Evolutionary conservation across 352 stramenopile species (phyloP).

Genomic region (Phytophthora ohioensis): DNA sequence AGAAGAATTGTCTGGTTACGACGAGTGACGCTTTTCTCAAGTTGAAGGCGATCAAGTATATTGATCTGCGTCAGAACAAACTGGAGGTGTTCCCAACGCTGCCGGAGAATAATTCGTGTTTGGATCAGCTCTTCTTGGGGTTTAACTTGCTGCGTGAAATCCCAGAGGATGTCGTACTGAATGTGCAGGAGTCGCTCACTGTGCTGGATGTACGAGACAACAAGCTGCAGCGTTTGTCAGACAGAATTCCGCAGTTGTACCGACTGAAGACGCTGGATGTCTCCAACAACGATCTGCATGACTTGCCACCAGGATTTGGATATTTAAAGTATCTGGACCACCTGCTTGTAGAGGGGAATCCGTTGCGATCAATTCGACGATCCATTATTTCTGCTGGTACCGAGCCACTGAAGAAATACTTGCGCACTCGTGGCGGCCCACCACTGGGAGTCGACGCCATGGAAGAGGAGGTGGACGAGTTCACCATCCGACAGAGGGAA

Average conservation of each 20-base stretch:
- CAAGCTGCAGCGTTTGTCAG: slow-evolving; percentile 66
- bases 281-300: slow-evolving; percentile 85
- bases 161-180: slow-evolving; percentile 53
- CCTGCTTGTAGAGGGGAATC: slow-evolving; percentile 81
- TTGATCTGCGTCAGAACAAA: slow-evolving; percentile 84
- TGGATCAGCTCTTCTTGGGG: slow-evolving; percentile 83
- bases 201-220: slow-evolving; percentile 86
- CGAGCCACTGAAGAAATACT: slow-evolving; percentile 83
- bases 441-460: slow-evolving; percentile 65
- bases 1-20: slow-evolving; percentile 70
- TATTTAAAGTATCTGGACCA: slow-evolving; percentile 84
- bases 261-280: slow-evolving; percentile 84
- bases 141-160: slow-evolving; percentile 70
- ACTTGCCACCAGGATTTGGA: slow-evolving; percentile 73
- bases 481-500: slow-evolving; percentile 54
- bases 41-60: slow-evolving; percentile 54
- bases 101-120: slow-evolving; percentile 41
- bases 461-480: slow-evolving; percentile 82
- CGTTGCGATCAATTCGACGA: slow-evolving; percentile 76
- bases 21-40: slow-evolving; percentile 44
- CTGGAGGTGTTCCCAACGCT: slow-evolving; percentile 67
- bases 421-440: slow-evolving; percentile 75
- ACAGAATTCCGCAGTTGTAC: slow-evolving; percentile 68
- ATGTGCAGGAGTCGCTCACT: slow-evolving; percentile 70
- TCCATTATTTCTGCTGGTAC: slow-evolving; percentile 70